Evolutionary conservation across 805 yeast genomes (phyloP), one percentile per base, ranked within the genome.

Genomic region (Nakazawaea pomicola): DNA sequence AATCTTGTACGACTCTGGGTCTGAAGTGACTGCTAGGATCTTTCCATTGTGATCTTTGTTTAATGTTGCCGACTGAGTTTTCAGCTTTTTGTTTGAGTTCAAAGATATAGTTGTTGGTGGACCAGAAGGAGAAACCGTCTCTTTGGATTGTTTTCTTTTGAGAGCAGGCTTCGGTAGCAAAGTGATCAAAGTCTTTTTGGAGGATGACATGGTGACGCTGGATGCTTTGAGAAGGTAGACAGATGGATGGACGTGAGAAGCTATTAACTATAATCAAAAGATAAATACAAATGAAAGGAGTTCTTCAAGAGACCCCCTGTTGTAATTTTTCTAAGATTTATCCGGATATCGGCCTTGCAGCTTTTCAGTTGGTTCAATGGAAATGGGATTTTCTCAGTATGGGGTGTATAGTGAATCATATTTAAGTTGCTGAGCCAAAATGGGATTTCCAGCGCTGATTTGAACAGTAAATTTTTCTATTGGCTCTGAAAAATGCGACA

Each of bases 331-430:
- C n/a, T n/a, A n/a, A n/a, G 30, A 14, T 25, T 36, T 29, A 38
- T 38, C 41, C 41, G 41, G 41, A 32, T 12, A 24, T 38, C 41
- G 41, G 41, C n/a, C 14, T 32, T 30, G 34, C 29, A 21, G 18
- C 10, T 33, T 3, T 3, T 30, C 12, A 29, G 14, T 29, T 9
- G 11, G 14, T 15, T 27, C 38, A 24, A 9, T 12, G 16, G 20
- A 28, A 39, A 33, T 28, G 43, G 43, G 43, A 39, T 25, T 39
- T 14, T 11, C 7, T 9, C 10, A 19, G 27, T 25, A 30, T 38
- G 41, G 41, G 41, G 41, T 17, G 20, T 15, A 27, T 24, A 14
- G 10, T 10, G 6, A 3, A 8, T 18, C 9, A 21, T 23, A 30
- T 19, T 19, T 18, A 3, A 4, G 11, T 11, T 17, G 16, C 38